phyloP scores from a whole-genome alignment of 108 stramenopile genomes.

The Pseudonitzschia pungens region DNA sequence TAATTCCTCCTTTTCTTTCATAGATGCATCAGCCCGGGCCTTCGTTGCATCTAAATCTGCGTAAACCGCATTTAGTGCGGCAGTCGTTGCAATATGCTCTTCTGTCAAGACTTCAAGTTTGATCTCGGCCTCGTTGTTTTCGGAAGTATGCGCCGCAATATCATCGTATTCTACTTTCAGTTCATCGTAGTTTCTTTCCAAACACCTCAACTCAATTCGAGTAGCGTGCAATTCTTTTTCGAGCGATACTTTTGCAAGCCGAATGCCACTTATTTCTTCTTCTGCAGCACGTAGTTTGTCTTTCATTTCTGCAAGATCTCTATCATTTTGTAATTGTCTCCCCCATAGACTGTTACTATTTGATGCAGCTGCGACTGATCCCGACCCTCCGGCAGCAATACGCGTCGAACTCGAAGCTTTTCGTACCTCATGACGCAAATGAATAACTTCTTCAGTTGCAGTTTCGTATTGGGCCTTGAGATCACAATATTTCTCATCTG shows the following conservation, averaged over 20 bases:
- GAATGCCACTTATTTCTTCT: constrained; percentile 72
- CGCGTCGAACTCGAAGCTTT: constrained; percentile 54
- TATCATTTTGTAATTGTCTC: constrained; percentile 66
- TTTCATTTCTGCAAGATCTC: constrained; percentile 69
- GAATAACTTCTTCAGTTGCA: constrained; percentile 56
- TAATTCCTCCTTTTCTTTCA: constrained; percentile 58
- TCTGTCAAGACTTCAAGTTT: constrained; percentile 75
- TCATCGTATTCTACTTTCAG: constrained; percentile 72
- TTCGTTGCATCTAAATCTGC: constrained; percentile 84
- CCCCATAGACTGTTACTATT: constrained; percentile 57
- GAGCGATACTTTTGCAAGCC: constrained; percentile 77
- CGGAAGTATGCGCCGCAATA: constrained; percentile 62
- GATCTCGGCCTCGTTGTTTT: constrained; percentile 85
- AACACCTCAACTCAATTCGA: constrained; percentile 63
- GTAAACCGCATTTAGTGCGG: constrained; percentile 83
- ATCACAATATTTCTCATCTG: constrained; percentile 71
- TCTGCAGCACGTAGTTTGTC: constrained; percentile 65
- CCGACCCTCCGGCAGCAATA: constrained; percentile 8
- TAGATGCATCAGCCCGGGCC: constrained; percentile 64
- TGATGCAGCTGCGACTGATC: constrained; percentile 7
- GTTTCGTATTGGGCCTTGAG: constrained; percentile 62
- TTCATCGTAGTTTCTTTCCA: constrained; percentile 65
- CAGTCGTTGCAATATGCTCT: constrained; percentile 86
- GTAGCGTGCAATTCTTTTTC: constrained; percentile 80
- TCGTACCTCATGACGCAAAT: constrained; percentile 57